These are phyloP conservation scores for Bremia lactucae DNA, from an alignment of 352 stramenopile species.

Conservation along the genomic window DNA sequence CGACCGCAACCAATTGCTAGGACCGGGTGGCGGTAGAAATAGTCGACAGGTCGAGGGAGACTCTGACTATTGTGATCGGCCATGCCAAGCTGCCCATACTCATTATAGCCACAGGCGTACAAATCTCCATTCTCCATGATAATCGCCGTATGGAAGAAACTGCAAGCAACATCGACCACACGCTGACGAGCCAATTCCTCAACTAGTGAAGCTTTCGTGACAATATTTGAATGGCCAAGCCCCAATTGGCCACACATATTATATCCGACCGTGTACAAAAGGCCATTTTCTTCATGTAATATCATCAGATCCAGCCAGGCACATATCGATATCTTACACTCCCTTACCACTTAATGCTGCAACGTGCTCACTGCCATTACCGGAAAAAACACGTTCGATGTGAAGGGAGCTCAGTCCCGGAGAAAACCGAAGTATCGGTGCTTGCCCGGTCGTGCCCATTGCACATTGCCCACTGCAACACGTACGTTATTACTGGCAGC, in stretches of 20 bases:
- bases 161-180: conserved; percentile 81
- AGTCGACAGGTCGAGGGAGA: conserved; percentile 43
- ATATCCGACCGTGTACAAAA: conserved; percentile 86
- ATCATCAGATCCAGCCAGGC: neutral
- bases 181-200: conserved; percentile 29
- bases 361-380: conserved; percentile 89
- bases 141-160: conserved; percentile 89
- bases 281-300: conserved; percentile 39
- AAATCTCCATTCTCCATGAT: conserved; percentile 68
- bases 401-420: conserved; percentile 46
- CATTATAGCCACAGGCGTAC: conserved; percentile 85
- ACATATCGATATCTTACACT: neutral
- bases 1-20: conserved; percentile 81
- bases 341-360: conserved; percentile 59
- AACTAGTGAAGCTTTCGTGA: conserved; percentile 44
- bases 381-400: conserved; percentile 69
- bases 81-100: conserved; percentile 86
- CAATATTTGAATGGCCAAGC: conserved; percentile 56
- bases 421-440: conserved; percentile 40
- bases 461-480: conserved; percentile 82
- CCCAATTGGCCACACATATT: conserved; percentile 88
- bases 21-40: conserved; percentile 35
- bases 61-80: conserved; percentile 59
- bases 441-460: conserved; percentile 64
- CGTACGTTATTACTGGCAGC: neutral